Percentiles rank a stretch among this genome's conserved stretches.
Evolutionary conservation across 2,329 filamentous ascomycete species (phyloP).

Genomic region (Zasmidium citrigriseum): DNA sequence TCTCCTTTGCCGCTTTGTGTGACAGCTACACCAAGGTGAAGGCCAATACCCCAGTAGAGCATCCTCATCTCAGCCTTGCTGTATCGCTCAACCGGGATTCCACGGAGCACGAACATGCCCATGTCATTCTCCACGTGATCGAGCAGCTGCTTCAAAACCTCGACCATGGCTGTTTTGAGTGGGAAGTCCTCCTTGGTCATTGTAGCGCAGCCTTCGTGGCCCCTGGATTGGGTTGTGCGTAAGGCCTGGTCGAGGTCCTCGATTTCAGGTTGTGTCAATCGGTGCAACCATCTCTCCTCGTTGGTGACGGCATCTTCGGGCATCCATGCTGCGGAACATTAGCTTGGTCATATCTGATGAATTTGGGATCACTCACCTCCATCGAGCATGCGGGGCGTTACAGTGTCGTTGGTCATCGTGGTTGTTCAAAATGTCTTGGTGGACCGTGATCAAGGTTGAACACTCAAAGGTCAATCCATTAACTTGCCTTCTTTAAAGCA

Average conservation of each 20-base stretch:
- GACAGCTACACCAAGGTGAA: not conserved
- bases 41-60: not conserved
- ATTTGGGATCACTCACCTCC: too few species aligned
- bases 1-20: not conserved
- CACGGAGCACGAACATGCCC: not conserved
- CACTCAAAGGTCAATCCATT: too few species aligned
- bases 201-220: not conserved
- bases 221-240: not conserved
- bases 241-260: not conserved
- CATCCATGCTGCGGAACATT: too few species aligned
- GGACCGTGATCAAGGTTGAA: too few species aligned
- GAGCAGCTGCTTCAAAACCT: not conserved
- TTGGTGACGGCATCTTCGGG: too few species aligned
- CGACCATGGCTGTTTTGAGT: not conserved
- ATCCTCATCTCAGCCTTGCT: not conserved
- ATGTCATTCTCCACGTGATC: constrained; percentile 1
- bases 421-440: too few species aligned
- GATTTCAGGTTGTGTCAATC: not conserved
- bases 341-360: too few species aligned
- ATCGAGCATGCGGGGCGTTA: too few species aligned
- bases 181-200: constrained; percentile 1
- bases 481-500: too few species aligned
- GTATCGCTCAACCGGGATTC: not conserved
- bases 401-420: too few species aligned
- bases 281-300: too few species aligned